These are phyloP conservation scores for Epichloe gansuensis DNA, from an alignment of 2,329 filamentous ascomycete genomes.

Conservation along the genomic window DNA sequence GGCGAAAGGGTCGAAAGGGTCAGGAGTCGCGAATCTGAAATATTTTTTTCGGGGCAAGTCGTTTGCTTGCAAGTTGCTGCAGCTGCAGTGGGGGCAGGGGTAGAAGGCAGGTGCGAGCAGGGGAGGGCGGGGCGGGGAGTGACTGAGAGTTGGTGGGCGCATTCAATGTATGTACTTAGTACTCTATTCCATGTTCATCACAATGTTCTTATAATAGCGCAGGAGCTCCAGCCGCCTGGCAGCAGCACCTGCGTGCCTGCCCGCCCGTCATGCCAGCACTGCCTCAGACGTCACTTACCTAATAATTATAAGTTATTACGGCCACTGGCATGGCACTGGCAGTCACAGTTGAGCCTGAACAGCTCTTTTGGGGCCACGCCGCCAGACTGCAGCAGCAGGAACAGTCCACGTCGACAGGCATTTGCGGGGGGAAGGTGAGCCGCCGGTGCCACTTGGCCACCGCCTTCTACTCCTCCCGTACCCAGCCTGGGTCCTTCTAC, in stretches of 20 bases:
- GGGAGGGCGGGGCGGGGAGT: not conserved
- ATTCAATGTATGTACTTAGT: not conserved
- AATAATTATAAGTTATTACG: too few species aligned
- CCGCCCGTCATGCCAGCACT: too few species aligned
- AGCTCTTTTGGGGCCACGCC: too few species aligned
- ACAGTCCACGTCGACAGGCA: not conserved
- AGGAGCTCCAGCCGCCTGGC: not conserved
- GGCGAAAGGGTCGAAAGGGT: constrained; percentile 12
- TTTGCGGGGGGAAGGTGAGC: constrained; percentile 2
- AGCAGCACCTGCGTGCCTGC: not conserved
- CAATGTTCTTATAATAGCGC: not conserved
- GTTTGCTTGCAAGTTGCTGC: constrained; percentile 1
- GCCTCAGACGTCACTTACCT: too few species aligned
- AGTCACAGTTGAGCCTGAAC: not conserved
- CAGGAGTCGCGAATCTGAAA: constrained; percentile 25
- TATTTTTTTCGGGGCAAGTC: constrained; percentile 23
- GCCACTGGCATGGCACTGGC: too few species aligned
- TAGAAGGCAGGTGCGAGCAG: constrained; percentile 1
- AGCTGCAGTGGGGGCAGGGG: constrained; percentile 4
- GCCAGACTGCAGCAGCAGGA: not conserved
- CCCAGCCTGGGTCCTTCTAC: not conserved
- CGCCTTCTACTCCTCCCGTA: not conserved
- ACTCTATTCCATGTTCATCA: not conserved
- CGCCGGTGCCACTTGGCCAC: not conserved
- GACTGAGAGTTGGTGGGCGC: not conserved